Conservation (phyloP, 352 stramenopile species). For the Globisporangium orthogonon region DNA sequence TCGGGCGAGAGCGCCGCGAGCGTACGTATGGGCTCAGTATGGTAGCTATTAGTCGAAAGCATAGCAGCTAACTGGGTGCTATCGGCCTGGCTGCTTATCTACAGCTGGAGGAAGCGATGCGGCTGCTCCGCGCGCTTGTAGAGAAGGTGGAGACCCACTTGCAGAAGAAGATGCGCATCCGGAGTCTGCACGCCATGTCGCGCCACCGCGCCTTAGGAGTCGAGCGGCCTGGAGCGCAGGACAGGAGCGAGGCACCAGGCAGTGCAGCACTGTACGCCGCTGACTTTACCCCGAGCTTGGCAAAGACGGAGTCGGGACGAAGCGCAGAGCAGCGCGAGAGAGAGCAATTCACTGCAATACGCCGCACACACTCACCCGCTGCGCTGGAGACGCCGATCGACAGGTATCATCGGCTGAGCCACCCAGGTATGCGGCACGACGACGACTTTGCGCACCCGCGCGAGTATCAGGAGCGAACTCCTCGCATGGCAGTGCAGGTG, state of each 20-base stretch:
- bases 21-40: constrained; percentile 11
- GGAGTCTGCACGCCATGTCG: constrained; percentile 4
- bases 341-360: neutral
- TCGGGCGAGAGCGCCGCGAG: constrained; percentile 29
- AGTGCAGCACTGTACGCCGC: neutral
- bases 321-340: neutral
- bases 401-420: constrained; percentile 3
- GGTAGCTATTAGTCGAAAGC: too few species aligned
- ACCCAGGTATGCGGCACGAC: neutral
- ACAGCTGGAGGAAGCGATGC: constrained; percentile 40
- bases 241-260: neutral
- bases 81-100: neutral
- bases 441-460: neutral
- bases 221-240: neutral
- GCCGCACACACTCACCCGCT: constrained; percentile 1
- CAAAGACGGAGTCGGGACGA: neutral
- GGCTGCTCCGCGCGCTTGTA: constrained; percentile 33
- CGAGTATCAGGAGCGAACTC: neutral
- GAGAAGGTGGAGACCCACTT: constrained; percentile 43
- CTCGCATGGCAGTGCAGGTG: neutral
- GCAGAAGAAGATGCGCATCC: constrained; percentile 32
- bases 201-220: neutral
- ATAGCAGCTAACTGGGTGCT: neutral
- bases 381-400: constrained; percentile 6
- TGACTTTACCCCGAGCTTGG: neutral